Percentiles rank a stretch among this genome's conserved stretches.
Conservation (phyloP, 2,329 filamentous ascomycete species). For the Phoma sp. region DNA sequence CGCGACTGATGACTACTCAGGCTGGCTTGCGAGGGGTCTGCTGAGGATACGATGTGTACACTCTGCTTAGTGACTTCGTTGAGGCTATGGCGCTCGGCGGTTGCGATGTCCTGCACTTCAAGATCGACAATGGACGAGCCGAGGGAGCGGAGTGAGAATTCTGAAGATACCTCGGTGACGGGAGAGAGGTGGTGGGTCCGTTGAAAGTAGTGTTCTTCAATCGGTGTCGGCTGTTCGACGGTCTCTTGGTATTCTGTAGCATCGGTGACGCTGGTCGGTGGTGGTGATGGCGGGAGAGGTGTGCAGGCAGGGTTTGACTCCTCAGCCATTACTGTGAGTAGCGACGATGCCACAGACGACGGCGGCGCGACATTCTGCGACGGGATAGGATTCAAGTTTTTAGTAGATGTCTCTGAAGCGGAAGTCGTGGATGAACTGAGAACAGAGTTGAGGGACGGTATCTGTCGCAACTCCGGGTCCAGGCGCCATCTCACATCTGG, state of each 20-base stretch:
- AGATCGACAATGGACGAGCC: background rate
- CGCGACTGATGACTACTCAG: background rate
- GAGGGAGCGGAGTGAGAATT: background rate
- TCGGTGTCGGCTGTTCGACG: background rate
- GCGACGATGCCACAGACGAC: background rate
- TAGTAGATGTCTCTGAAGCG: background rate
- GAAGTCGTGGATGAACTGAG: background rate
- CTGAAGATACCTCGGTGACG: background rate
- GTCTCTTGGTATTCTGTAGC: background rate
- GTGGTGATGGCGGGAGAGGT: background rate
- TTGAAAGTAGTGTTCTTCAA: background rate
- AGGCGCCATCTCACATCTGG: slow-evolving; percentile 8
- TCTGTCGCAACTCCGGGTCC: background rate
- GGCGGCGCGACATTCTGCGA: background rate
- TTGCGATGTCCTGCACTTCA: background rate
- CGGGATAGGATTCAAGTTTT: background rate
- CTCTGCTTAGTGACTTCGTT: background rate
- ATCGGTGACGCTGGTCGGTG: background rate
- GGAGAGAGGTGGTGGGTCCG: background rate
- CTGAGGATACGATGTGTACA: background rate
- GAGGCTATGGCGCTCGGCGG: background rate
- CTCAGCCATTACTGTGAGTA: background rate
- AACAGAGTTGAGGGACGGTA: slow-evolving; percentile 1
- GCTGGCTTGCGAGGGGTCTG: background rate
- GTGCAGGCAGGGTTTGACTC: background rate